phyloP scores from a whole-genome alignment of 2,329 filamentous ascomycete species.

The Pseudogymnoascus verrucosus region DNA sequence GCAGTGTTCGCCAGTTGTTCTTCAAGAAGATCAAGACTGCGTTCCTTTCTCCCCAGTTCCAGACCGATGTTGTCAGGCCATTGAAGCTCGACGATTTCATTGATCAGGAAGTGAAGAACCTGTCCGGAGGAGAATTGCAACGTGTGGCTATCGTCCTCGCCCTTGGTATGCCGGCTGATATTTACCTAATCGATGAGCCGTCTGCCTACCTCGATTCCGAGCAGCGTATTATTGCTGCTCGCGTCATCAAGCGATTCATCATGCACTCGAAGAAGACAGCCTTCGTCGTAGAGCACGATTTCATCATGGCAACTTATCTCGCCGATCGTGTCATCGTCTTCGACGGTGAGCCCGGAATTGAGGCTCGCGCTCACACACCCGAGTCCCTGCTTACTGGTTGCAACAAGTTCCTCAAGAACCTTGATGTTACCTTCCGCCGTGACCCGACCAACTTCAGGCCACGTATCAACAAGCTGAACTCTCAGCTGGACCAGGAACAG shows the following conservation, averaged over 20 bases:
- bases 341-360: conserved; percentile 82
- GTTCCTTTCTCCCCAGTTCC: conserved; percentile 95
- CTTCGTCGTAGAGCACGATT: conserved; percentile 99
- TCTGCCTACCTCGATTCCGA: conserved; percentile 97
- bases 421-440: conserved; percentile 97
- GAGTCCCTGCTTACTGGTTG: conserved; percentile 91
- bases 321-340: conserved; percentile 98
- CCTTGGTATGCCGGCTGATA: conserved; percentile 92
- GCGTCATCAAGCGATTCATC: conserved; percentile 99
- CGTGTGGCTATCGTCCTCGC: conserved; percentile 96
- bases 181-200: conserved; percentile 97
- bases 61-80: conserved; percentile 99
- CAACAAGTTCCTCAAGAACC: conserved; percentile 92
- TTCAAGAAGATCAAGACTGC: conserved; percentile 99
- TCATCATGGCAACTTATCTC: conserved; percentile 79
- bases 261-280: conserved; percentile 99
- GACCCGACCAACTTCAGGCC: conserved; percentile 94
- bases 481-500: conserved; percentile 96
- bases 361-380: conserved; percentile 80
- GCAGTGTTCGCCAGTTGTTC: conserved; percentile 94
- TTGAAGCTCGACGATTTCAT: conserved; percentile 98
- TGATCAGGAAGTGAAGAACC: conserved; percentile 97
- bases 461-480: conserved; percentile 95
- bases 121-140: conserved; percentile 98
- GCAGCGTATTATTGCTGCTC: conserved; percentile 93